Evolutionary conservation across 179 eudicot genomes (phyloP).

Genomic region (Heliamphora pulchella): DNA sequence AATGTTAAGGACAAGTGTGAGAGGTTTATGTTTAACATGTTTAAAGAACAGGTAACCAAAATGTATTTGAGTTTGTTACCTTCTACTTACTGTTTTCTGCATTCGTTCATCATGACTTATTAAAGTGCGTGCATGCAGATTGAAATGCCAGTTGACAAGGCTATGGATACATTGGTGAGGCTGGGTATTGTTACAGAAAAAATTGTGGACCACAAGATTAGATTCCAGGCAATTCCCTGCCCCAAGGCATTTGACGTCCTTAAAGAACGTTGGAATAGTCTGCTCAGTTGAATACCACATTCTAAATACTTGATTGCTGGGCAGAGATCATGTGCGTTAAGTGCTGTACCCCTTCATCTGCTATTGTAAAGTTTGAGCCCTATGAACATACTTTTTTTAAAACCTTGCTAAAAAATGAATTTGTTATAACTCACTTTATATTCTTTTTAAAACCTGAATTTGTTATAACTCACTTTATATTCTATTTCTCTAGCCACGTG

Average conservation of each 20-base stretch:
- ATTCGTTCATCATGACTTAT: background rate
- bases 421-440: too few relatives aligned
- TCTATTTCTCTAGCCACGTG: too few relatives aligned
- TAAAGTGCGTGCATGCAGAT: constrained; percentile 35
- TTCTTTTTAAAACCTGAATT: too few relatives aligned
- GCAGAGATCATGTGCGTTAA: background rate
- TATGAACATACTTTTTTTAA: too few relatives aligned
- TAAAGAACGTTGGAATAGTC: constrained; percentile 56
- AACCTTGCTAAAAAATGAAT: too few relatives aligned
- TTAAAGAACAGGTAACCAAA: constrained; percentile 55
- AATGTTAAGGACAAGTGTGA: constrained; percentile 65
- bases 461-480: too few relatives aligned
- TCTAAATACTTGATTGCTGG: background rate
- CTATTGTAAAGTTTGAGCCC: background rate
- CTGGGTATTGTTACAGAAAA: constrained; percentile 56
- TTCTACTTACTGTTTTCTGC: background rate
- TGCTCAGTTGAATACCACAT: constrained; percentile 28
- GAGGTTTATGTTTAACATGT: constrained; percentile 50
- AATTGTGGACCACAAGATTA: constrained; percentile 23
- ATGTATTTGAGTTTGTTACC: background rate
- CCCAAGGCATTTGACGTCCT: constrained; percentile 46
- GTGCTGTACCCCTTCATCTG: background rate
- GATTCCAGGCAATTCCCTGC: constrained; percentile 45
- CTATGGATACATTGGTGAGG: constrained; percentile 51
- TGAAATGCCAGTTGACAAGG: constrained; percentile 76